Percentiles rank a stretch among this genome's conserved stretches.
phyloP scores from a whole-genome alignment of 441 rosid species.

The Adansonia madagascariensis region DNA sequence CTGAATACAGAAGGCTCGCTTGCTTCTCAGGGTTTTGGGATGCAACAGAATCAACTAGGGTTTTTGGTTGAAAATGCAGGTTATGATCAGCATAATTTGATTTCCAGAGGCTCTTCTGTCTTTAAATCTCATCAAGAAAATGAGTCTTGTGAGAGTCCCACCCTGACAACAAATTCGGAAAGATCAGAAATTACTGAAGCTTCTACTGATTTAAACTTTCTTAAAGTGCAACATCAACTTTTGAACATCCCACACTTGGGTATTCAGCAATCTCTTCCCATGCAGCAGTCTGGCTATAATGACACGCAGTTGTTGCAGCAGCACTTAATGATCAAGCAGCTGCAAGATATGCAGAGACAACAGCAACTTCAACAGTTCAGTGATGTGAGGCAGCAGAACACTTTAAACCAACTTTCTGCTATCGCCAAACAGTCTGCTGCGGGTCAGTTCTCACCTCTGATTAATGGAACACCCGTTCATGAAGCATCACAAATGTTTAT shows the following conservation, averaged over 20 bases:
- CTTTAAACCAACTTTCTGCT: constrained; percentile 53
- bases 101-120: too few relatives aligned
- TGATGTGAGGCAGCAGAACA: constrained; percentile 53
- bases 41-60: too few relatives aligned
- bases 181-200: constrained; percentile 41
- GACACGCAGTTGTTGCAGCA: constrained; percentile 81
- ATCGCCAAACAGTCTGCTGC: constrained; percentile 39
- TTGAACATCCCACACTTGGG: constrained; percentile 38
- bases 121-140: too few relatives aligned
- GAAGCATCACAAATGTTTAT: too few relatives aligned
- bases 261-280: constrained; percentile 49
- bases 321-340: constrained; percentile 64
- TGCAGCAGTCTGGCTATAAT: constrained; percentile 65
- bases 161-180: too few relatives aligned
- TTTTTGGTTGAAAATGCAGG: too few relatives aligned
- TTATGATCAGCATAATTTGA: too few relatives aligned
- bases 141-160: too few relatives aligned
- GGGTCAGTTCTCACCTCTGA: too few relatives aligned
- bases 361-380: constrained; percentile 26
- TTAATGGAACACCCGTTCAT: too few relatives aligned
- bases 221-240: constrained; percentile 67
- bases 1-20: too few relatives aligned
- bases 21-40: too few relatives aligned
- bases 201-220: constrained; percentile 70
- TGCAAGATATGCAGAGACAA: constrained; percentile 76